Evolutionary conservation across 202 grass and related monocot genomes (phyloP).

Genomic region (Schoenoplectus triqueter): DNA sequence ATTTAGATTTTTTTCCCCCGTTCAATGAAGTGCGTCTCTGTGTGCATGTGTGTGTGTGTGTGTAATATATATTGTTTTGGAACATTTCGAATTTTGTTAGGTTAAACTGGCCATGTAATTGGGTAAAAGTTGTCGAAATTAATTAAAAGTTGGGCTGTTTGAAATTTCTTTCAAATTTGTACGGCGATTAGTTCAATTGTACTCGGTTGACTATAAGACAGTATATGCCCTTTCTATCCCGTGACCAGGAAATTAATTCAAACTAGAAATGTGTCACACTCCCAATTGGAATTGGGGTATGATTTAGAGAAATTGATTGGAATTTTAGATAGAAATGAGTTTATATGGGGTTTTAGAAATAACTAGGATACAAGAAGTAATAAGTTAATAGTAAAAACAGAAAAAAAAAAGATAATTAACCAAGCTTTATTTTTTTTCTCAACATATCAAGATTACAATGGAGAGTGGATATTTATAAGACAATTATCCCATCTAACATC

Average conservation of each 20-base stretch:
- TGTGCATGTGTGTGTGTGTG: too few relatives aligned
- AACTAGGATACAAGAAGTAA: too few relatives aligned
- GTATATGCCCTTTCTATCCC: neutral
- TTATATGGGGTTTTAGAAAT: neutral
- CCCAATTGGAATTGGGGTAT: too few relatives aligned
- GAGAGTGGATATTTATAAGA: too few relatives aligned
- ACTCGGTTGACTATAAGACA: neutral
- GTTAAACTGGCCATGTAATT: neutral
- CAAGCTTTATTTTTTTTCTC: too few relatives aligned
- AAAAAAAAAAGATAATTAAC: too few relatives aligned
- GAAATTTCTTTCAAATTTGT: slow-evolving; percentile 8
- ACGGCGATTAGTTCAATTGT: neutral
- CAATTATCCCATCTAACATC: too few relatives aligned
- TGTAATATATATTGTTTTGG: neutral
- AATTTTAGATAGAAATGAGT: neutral
- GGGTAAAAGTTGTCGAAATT: slow-evolving; percentile 10
- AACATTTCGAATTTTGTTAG: neutral
- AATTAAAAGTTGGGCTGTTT: neutral
- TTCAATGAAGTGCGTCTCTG: neutral
- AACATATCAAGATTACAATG: too few relatives aligned
- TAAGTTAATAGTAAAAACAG: too few relatives aligned
- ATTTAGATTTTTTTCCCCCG: too few relatives aligned
- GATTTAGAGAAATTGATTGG: too few relatives aligned
- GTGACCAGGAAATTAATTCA: slow-evolving; percentile 18
- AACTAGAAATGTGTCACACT: slow-evolving; percentile 16